phyloP scores from a whole-genome alignment of 768 basidiomycete genomes.

The Russula sp. region DNA sequence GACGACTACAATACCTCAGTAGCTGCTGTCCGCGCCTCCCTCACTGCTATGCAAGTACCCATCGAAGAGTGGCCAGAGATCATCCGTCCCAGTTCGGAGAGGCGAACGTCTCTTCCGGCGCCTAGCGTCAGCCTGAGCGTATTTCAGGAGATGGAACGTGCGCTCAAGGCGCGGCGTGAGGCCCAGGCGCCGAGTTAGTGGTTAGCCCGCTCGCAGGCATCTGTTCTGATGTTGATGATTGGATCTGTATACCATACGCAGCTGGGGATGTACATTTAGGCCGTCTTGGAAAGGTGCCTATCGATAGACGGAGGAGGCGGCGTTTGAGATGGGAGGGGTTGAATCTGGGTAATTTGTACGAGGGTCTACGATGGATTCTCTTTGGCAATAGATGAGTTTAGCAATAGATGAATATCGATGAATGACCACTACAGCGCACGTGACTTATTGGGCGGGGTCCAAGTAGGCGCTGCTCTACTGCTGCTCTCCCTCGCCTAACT shows the following conservation, averaged over 20 bases:
- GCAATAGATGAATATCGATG: too few species aligned
- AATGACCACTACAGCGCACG: neutral
- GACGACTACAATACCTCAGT: conserved; percentile 54
- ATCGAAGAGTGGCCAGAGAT: conserved; percentile 57
- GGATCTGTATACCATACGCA: neutral
- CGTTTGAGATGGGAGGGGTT: conserved; percentile 1
- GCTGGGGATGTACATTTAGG: neutral
- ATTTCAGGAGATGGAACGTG: conserved; percentile 65
- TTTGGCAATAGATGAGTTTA: conserved; percentile 37
- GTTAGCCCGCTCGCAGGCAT: neutral
- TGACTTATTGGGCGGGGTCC: neutral
- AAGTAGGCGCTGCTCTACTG: neutral
- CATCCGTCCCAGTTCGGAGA: conserved; percentile 30
- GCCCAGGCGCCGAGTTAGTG: conserved; percentile 15
- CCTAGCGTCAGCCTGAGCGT: conserved; percentile 41
- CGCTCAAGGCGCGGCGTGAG: conserved; percentile 42
- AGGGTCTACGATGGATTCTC: conserved; percentile 43
- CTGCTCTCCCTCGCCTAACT: neutral
- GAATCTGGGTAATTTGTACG: conserved; percentile 29
- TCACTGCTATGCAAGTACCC: conserved; percentile 43
- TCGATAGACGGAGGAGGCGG: neutral
- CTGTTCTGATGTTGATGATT: conserved; percentile 13
- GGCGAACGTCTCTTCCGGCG: conserved; percentile 23
- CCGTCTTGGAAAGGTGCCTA: neutral
- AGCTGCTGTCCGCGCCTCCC: conserved; percentile 39